A percentile compares a stretch with the other conserved stretches of the same genome.
phyloP scores from a whole-genome alignment of 2,329 filamentous ascomycete species.

The Ceratocystis smalleyi region DNA sequence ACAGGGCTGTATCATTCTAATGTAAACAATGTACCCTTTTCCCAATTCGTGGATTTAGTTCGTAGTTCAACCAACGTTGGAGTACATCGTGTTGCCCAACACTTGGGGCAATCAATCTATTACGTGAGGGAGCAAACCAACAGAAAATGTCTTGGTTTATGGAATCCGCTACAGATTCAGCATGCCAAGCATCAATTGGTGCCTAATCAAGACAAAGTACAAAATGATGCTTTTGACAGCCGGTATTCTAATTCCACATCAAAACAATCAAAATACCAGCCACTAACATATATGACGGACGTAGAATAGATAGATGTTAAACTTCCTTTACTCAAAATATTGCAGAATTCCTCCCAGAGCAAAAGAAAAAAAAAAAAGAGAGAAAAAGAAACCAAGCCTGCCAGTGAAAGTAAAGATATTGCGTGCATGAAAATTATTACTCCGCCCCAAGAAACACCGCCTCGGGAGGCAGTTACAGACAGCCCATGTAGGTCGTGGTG shows the following conservation, averaged over 20 bases:
- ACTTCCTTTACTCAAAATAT: conserved; percentile 8
- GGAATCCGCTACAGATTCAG: too few relatives aligned
- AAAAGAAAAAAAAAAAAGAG: background rate
- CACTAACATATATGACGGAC: background rate
- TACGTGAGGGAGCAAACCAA: too few relatives aligned
- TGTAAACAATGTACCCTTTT: too few relatives aligned
- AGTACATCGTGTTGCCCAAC: too few relatives aligned
- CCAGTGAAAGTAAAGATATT: conserved; percentile 6
- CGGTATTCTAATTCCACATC: background rate
- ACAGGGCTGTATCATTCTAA: too few relatives aligned
- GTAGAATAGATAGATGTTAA: background rate
- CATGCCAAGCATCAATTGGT: background rate
- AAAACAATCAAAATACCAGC: background rate
- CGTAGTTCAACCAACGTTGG: too few relatives aligned
- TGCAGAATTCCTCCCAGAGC: conserved; percentile 3
- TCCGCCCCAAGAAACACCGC: background rate
- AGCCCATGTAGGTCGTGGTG: background rate
- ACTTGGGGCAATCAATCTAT: too few relatives aligned
- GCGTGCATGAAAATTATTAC: background rate
- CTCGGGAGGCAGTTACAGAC: background rate
- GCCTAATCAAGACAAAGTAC: too few relatives aligned
- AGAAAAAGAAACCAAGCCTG: conserved; percentile 3
- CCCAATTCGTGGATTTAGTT: too few relatives aligned
- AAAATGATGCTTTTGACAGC: background rate
- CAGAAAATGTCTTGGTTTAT: too few relatives aligned